Conservation (phyloP, 164 flowering plant genomes). For the Liquidambar formosana region DNA sequence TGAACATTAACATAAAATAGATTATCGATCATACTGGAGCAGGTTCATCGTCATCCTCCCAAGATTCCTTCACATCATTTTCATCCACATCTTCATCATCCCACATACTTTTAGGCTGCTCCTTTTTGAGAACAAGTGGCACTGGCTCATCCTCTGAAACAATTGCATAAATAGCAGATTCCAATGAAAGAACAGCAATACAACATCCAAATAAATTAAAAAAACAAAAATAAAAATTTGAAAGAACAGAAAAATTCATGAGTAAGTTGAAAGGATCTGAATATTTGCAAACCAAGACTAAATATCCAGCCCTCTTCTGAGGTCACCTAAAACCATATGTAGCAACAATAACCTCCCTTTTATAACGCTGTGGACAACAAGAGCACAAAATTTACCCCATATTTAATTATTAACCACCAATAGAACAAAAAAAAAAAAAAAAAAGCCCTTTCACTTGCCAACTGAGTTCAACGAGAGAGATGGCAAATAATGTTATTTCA, state of each 20-base stretch:
- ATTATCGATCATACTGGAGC: constrained; percentile 39
- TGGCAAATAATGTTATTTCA: no score
- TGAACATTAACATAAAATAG: not conserved
- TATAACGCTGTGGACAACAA: not conserved
- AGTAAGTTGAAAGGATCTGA: not conserved
- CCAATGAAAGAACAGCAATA: not conserved
- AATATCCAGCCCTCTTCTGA: not conserved
- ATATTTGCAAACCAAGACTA: not conserved
- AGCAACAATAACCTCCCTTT: not conserved
- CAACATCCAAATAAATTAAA: no score
- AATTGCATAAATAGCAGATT: not conserved
- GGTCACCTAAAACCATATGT: not conserved
- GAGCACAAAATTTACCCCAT: not conserved
- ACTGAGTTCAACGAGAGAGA: no score
- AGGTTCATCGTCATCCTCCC: constrained; percentile 91
- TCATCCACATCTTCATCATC: constrained; percentile 89
- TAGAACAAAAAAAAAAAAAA: not conserved
- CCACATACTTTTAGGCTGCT: constrained; percentile 50
- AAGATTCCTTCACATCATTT: constrained; percentile 76
- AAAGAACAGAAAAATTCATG: not conserved
- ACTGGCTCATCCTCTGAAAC: constrained; percentile 60
- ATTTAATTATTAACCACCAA: not conserved
- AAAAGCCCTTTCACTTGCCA: no score
- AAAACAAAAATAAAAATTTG: no score
- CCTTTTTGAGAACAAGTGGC: constrained; percentile 51